Base-by-base conservation (phyloP, 805 yeast species). In the Nakazawaea siamensis region DNA sequence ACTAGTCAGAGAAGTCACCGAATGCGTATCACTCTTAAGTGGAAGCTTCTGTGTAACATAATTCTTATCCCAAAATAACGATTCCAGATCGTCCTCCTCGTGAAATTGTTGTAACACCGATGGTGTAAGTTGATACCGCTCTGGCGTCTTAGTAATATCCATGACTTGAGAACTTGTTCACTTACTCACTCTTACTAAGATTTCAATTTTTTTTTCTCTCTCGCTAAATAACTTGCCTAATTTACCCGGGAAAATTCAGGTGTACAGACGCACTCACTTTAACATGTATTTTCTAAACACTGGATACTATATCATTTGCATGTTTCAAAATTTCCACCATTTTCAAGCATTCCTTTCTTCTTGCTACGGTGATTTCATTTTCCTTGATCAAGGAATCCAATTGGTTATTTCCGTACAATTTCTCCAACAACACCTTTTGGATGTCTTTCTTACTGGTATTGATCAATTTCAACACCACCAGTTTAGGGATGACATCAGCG, bases 401-500 rank as follows among this genome's bases (percentile, higher is more conserved):
- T 47, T 82, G 85, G 29, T 73, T 74, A 37, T 78, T 71, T 43
- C 80, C 78, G 60, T 90, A 92, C 42, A 92, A 67, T 58, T 84
- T 84, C 60, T 84, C 94, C 45, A 92, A 67, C 43, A 92, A 68
- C 46, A 83, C 94, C 55, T 79, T 84, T 64, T 94, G 98, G 50
- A 92, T 82, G 49, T 85, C 94, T 38, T 75, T 79, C 65, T 84
- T 86, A 27, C 94, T 80, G 51, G 70, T 72, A 43, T 78, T 79
- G 49, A 92, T 90, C 55, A 92, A 71, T 58, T 90, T 88, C 50
- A 90, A 69, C 94, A 88, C 87, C 43, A 92, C 73, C 3, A 97
- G 94, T 63, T 92, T 92, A 47, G 98, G 98, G 47, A 92, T 80
- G 50, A 88, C 66, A 55, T 92, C 98, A 15, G 94, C 81, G 48